Evolutionary conservation across 306 rosid species (phyloP).

Genomic region (Psophocarpus tetragonolobus): DNA sequence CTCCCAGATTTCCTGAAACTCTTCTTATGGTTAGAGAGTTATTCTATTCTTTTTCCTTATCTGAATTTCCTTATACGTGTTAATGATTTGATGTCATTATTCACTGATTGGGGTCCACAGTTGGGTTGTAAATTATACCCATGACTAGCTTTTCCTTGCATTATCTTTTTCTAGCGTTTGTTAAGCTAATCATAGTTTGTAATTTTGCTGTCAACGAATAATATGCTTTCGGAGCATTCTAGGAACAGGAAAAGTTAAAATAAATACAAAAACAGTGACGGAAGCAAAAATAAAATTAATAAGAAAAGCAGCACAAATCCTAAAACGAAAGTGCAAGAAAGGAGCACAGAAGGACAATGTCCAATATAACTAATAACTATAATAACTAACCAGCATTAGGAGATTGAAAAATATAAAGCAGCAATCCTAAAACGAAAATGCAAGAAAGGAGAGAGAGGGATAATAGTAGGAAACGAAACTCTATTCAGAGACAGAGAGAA

Average conservation of each 20-base stretch:
- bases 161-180: not conserved
- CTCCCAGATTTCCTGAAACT: no score
- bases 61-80: no score
- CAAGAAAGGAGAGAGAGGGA: not conserved
- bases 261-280: not conserved
- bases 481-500: conserved; percentile 31
- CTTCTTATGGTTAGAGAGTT: no score
- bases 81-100: not conserved
- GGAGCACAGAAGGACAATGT: conserved; percentile 34
- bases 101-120: not conserved
- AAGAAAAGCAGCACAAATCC: no score
- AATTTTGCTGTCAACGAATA: not conserved
- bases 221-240: conserved; percentile 7
- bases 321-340: not conserved
- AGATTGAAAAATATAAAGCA: conserved; percentile 42
- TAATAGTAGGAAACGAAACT: conserved; percentile 15
- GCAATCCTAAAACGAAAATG: conserved; percentile 26
- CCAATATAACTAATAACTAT: conserved; percentile 49
- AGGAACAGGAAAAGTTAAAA: conserved; percentile 11
- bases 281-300: not conserved
- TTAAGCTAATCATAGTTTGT: not conserved
- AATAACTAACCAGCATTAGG: conserved; percentile 76
- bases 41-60: no score
- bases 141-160: not conserved
- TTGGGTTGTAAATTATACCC: not conserved